Percentiles rank a stretch among this genome's conserved stretches.
Conservation (phyloP, 805 yeast species). For the Barnettozyma californica region DNA sequence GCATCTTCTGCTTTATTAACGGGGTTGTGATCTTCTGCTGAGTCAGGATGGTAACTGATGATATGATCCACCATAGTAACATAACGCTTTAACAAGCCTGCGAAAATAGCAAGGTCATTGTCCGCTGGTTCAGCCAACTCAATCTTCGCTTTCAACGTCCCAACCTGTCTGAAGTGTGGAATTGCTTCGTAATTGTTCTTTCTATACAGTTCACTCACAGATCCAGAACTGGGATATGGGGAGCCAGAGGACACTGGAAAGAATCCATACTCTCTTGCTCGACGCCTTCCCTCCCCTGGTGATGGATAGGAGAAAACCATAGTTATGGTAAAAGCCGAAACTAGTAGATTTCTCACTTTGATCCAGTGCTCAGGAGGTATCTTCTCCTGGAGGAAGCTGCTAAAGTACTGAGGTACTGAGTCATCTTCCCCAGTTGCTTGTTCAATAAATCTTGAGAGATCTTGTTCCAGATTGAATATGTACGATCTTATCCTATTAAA, state of each 20-base stretch:
- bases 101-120: not conserved
- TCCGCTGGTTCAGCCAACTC: not conserved
- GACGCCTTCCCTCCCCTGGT: not conserved
- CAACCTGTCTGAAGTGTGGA: not conserved
- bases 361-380: not conserved
- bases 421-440: not conserved
- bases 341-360: not conserved
- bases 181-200: not conserved
- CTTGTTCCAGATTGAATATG: not conserved
- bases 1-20: not conserved
- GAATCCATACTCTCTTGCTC: no score
- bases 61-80: not conserved
- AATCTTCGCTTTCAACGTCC: not conserved
- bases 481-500: not conserved
- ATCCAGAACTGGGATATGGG: not conserved
- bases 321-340: not conserved
- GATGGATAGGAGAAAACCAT: not conserved
- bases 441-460: not conserved
- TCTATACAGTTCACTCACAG: not conserved
- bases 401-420: not conserved
- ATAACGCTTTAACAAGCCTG: not conserved
- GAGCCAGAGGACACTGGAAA: not conserved
- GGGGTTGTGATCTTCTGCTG: not conserved
- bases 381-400: not conserved
- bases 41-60: not conserved